Evolutionary conservation across 768 basidiomycete species (phyloP).

Genomic region (Botryobasidium botryosum): DNA sequence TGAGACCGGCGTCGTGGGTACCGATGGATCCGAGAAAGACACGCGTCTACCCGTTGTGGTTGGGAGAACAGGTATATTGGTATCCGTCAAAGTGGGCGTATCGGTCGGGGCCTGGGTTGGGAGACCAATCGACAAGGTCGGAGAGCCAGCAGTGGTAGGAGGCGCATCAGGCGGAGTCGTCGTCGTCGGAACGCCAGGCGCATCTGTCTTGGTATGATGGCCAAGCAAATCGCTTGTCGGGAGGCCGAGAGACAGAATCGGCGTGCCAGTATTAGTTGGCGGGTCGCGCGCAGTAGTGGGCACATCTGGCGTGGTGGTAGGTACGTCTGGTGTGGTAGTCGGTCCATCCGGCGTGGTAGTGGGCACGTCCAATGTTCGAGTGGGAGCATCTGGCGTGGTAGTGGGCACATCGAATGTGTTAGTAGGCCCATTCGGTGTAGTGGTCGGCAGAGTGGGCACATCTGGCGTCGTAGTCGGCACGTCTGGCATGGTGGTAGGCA

Average conservation of each 20-base stretch:
- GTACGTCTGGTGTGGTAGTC: slow-evolving; percentile 12
- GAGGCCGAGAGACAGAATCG: background rate
- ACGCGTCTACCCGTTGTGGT: background rate
- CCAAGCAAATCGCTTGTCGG: background rate
- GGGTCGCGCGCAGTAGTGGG: slow-evolving; percentile 7
- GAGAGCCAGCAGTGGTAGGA: background rate
- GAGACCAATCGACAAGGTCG: background rate
- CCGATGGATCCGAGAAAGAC: background rate
- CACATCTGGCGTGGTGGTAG: slow-evolving; percentile 17
- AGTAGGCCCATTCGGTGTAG: background rate
- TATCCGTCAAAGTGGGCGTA: background rate
- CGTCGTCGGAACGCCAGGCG: slow-evolving; percentile 2
- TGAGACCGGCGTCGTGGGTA: background rate
- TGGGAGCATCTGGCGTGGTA: slow-evolving; percentile 3
- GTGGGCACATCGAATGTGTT: background rate
- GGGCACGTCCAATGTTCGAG: background rate
- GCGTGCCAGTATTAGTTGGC: background rate
- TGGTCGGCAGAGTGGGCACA: background rate
- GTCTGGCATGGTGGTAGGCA: slow-evolving; percentile 2
- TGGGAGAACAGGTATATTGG: background rate
- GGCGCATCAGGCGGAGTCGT: background rate
- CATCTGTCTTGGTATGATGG: background rate
- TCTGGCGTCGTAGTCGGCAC: slow-evolving; percentile 4
- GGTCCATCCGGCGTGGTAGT: slow-evolving; percentile 1
- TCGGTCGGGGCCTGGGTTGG: background rate